Base-by-base conservation (phyloP, 2,329 filamentous ascomycete species). In the Neoascochyta sp. region DNA sequence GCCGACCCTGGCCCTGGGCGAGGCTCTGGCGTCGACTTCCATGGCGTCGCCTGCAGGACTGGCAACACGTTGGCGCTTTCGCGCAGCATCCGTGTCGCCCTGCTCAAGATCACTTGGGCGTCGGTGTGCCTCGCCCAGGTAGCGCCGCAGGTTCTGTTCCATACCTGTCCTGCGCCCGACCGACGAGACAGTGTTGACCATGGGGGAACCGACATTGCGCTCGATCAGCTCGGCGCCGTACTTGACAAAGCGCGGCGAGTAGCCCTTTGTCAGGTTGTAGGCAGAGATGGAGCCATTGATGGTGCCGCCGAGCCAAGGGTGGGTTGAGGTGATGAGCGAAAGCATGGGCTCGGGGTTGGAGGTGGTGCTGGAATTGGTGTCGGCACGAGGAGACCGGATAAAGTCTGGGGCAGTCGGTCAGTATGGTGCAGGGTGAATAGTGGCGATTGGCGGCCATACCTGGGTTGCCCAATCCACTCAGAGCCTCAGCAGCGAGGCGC, bases 151-250 rank as follows among this genome's bases (percentile, higher is more conserved):
- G 33, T 87, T 83, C 32, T 82, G 82, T 58, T 96, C 89, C 2
- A 95, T 84, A 37, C 90, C 90, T 1, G 90, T 95, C 17, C 81
- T 81, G 16, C 86, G 78, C 16, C 87, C 83, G 5, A 95, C 85
- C 1, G 80, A 84, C 9, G 86, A 85, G 16, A 95, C 85, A 0
- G 86, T 92, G 54, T 86, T 92, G 29, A 86, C 86, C 29, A 95
- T 79, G 1, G 87, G 88, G 1, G 83, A 71, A 9, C 75, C 86
- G 29, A 95, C 78, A 47, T 86, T 90, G 25, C 86, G 82, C 62
- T 96, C 90, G 12, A 95, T 81, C 50, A 93, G 87, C 59, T 95
- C 87, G 27, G 86, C 90, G 39, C 88, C 79, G n/a, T 85, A 84
- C 61, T 86, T 66, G n/a, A 73, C 88, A 57, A 95, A 86, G 2